Percentiles rank a stretch among this genome's conserved stretches.
Evolutionary conservation across 1,284 basidiomycete genomes (phyloP).

Genomic region (Phellinidium pouzarii): DNA sequence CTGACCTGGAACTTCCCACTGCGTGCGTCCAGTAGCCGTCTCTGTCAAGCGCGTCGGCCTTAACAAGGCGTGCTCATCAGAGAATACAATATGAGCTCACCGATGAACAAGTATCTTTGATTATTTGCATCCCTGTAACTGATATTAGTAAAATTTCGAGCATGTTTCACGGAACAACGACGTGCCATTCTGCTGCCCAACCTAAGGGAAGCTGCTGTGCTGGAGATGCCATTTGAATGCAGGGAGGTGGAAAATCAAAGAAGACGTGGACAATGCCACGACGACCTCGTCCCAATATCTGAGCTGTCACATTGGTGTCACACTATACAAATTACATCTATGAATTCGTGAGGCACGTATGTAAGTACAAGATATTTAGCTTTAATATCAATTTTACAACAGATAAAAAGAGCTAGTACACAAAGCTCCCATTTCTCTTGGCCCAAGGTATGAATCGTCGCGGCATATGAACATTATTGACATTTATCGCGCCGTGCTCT

Average conservation of each 20-base stretch:
- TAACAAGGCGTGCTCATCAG: neutral
- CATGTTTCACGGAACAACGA: conserved; percentile 2
- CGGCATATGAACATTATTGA: neutral
- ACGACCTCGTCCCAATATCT: neutral
- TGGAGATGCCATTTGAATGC: conserved; percentile 54
- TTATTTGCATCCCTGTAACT: conserved; percentile 67
- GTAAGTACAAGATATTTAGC: neutral
- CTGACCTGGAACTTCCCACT: conserved; percentile 56
- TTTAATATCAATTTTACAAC: neutral
- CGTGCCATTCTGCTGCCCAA: conserved; percentile 85
- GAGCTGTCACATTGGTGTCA: neutral
- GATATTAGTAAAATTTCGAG: neutral
- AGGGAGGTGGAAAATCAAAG: neutral
- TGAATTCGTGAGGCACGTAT: neutral
- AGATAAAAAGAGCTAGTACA: neutral
- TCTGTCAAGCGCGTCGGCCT: conserved; percentile 31
- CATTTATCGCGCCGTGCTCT: conserved; percentile 45
- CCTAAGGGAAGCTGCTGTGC: conserved; percentile 76
- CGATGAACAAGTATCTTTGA: conserved; percentile 82
- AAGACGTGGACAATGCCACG: neutral
- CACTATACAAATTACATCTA: neutral
- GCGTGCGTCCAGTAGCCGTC: conserved; percentile 48
- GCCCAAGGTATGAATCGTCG: neutral
- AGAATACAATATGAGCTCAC: conserved; percentile 32
- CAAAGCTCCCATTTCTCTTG: neutral